phyloP scores from a whole-genome alignment of 1,139 yeast genomes.

The Candida labiduridarum region DNA sequence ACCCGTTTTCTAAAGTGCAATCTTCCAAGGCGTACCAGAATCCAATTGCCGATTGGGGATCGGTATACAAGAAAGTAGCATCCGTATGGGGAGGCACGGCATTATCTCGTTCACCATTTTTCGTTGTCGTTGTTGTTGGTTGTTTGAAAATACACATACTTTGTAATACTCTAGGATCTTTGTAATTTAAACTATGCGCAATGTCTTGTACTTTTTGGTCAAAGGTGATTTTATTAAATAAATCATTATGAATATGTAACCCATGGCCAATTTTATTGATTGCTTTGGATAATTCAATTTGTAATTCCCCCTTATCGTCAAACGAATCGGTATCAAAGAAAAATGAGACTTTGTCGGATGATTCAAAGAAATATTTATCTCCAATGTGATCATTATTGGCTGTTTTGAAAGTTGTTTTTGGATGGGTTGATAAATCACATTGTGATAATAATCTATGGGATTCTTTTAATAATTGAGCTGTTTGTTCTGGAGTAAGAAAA shows the following conservation, averaged over 20 bases:
- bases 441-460: slow-evolving; percentile 48
- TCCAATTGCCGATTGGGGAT: slow-evolving; percentile 74
- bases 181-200: slow-evolving; percentile 53
- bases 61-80: slow-evolving; percentile 70
- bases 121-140: slow-evolving; percentile 36
- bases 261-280: slow-evolving; percentile 84
- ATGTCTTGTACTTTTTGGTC: slow-evolving; percentile 52
- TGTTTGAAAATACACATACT: slow-evolving; percentile 83
- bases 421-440: slow-evolving; percentile 62
- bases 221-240: slow-evolving; percentile 54
- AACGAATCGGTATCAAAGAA: slow-evolving; percentile 78
- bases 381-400: slow-evolving; percentile 69
- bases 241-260: slow-evolving; percentile 56
- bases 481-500: slow-evolving; percentile 49
- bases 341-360: slow-evolving; percentile 68
- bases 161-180: slow-evolving; percentile 73
- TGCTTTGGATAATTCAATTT: slow-evolving; percentile 55
- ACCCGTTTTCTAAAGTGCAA: slow-evolving; percentile 69
- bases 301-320: slow-evolving; percentile 50
- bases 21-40: slow-evolving; percentile 85
- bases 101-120: slow-evolving; percentile 48
- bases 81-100: slow-evolving; percentile 83
- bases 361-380: slow-evolving; percentile 68
- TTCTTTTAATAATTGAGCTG: slow-evolving; percentile 39
- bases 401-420: slow-evolving; percentile 72